A percentile compares a stretch with the other conserved stretches of the same genome.
These are phyloP conservation scores for Tolypocladium capitatum DNA, from an alignment of 2,329 filamentous ascomycete genomes.

Conservation along the genomic window DNA sequence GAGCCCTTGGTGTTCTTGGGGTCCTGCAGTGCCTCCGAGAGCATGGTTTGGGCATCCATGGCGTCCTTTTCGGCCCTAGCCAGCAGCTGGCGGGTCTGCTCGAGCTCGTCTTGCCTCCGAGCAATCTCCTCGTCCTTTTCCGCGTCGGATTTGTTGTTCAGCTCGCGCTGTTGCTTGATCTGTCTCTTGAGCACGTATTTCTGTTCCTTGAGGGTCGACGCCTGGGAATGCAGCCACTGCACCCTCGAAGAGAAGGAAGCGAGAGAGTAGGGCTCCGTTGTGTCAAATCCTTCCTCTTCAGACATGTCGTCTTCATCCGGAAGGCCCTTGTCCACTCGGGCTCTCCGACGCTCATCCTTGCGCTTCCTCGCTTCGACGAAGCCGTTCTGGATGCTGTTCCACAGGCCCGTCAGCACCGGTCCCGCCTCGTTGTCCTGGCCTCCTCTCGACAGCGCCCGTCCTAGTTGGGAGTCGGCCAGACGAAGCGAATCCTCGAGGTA, in stretches of 20 bases:
- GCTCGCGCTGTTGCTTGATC: conserved; percentile 87
- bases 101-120: conserved; percentile 42
- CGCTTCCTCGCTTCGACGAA: conserved; percentile 41
- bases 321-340: conserved; percentile 42
- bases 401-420: conserved; percentile 37
- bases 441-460: conserved; percentile 18
- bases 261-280: conserved; percentile 54
- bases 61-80: conserved; percentile 24
- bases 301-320: conserved; percentile 47
- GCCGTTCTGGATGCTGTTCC: conserved; percentile 39
- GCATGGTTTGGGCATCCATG: conserved; percentile 30
- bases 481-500: conserved; percentile 53
- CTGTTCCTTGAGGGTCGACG: conserved; percentile 71
- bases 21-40: conserved; percentile 33
- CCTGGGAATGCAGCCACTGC: conserved; percentile 62
- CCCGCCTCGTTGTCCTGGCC: conserved; percentile 40
- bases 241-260: conserved; percentile 67
- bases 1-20: conserved; percentile 25
- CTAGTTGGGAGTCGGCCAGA: conserved; percentile 31
- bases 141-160: conserved; percentile 76
- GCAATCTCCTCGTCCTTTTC: conserved; percentile 54
- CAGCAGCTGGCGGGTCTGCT: conserved; percentile 24
- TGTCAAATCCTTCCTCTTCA: conserved; percentile 45
- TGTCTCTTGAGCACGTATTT: conserved; percentile 81
- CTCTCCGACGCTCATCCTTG: conserved; percentile 38